These are phyloP conservation scores for Tolypocladium pustulatum DNA, from an alignment of 2,329 filamentous ascomycete species.

Conservation along the genomic window DNA sequence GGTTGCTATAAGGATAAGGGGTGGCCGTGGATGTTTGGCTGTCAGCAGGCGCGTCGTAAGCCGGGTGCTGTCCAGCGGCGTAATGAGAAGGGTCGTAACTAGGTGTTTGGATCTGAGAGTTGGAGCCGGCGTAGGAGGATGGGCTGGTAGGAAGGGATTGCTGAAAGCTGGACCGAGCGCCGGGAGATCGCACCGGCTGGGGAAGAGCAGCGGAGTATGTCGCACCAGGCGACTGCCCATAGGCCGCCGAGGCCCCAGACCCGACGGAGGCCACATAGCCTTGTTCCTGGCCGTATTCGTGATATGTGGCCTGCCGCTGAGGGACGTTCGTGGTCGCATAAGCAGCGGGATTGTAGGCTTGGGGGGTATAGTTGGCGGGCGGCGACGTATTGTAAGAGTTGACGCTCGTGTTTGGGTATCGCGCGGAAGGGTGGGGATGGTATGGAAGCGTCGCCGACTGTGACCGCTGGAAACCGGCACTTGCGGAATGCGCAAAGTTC, in stretches of 20 bases:
- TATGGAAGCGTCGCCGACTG: conserved; percentile 43
- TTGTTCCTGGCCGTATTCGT: conserved; percentile 35
- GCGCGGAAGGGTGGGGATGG: conserved; percentile 29
- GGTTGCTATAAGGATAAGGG: conserved; percentile 22
- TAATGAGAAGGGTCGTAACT: conserved; percentile 27
- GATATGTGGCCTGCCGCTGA: conserved; percentile 41
- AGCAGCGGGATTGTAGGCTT: conserved; percentile 49
- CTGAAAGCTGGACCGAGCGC: conserved; percentile 26
- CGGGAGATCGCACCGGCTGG: conserved; percentile 14
- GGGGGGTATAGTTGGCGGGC: conserved; percentile 38
- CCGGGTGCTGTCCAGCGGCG: conserved; percentile 17
- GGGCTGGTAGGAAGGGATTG: conserved; percentile 25
- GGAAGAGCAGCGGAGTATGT: conserved; percentile 15
- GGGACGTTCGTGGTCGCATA: conserved; percentile 38
- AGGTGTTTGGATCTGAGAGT: conserved; percentile 15
- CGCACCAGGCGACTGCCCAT: conserved; percentile 27
- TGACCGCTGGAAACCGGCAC: conserved; percentile 25
- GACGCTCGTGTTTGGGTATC: conserved; percentile 27
- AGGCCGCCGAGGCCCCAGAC: conserved; percentile 23
- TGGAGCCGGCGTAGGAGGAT: conserved; percentile 14
- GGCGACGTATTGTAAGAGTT: conserved; percentile 15
- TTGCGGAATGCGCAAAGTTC: conserved; percentile 35
- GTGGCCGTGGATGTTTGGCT: conserved; percentile 10
- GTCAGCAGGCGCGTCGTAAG: conserved; percentile 8
- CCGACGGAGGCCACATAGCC: conserved; percentile 26